These are phyloP conservation scores for Apiospora pterosperma DNA, from an alignment of 2,329 filamentous ascomycete species.

Conservation along the genomic window DNA sequence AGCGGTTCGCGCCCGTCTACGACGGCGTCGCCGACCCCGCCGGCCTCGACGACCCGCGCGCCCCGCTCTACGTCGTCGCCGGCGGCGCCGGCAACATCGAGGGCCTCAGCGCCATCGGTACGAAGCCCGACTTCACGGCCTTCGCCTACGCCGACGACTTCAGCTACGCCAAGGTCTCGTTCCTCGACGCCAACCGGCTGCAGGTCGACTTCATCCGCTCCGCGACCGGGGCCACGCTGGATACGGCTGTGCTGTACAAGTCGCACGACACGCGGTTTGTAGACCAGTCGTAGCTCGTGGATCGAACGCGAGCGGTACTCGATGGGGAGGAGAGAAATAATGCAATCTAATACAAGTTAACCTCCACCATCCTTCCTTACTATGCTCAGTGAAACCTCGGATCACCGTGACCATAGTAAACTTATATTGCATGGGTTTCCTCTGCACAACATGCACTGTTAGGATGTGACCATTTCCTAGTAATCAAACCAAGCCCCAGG, in stretches of 20 bases:
- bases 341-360: not conserved
- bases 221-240: constrained; percentile 43
- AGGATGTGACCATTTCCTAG: no score
- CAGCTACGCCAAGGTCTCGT: constrained; percentile 45
- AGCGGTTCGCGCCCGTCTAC: constrained; percentile 44
- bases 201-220: constrained; percentile 49
- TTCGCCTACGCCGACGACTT: constrained; percentile 51
- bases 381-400: no score
- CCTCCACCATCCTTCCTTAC: not conserved
- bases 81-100: constrained; percentile 57
- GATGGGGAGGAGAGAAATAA: not conserved
- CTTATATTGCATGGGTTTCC: no score
- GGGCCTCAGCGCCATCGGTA: constrained; percentile 40
- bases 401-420: not conserved
- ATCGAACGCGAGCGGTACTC: no score
- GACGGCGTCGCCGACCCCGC: constrained; percentile 32
- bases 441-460: no score
- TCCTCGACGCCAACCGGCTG: constrained; percentile 42
- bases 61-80: constrained; percentile 53
- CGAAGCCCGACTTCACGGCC: constrained; percentile 37
- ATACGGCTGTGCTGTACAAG: constrained; percentile 46
- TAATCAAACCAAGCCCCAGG: not conserved
- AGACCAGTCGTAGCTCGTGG: constrained; percentile 26
- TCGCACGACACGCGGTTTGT: constrained; percentile 43
- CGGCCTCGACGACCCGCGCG: constrained; percentile 34